phyloP scores from a whole-genome alignment of 2,329 filamentous ascomycete species.

The Fusarium longipes region DNA sequence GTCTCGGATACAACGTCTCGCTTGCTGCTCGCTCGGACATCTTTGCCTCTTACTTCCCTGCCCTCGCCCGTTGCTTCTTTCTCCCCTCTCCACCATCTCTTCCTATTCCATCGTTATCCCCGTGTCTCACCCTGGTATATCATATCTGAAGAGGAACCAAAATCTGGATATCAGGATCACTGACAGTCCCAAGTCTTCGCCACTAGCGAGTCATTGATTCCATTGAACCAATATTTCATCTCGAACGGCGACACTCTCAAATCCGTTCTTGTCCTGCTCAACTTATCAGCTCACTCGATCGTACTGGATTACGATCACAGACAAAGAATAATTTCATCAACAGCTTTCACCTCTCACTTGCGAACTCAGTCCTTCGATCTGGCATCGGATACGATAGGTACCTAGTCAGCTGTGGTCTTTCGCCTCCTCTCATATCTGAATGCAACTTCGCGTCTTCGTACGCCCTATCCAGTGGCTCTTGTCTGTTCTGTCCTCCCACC shows the following conservation, averaged over 20 bases:
- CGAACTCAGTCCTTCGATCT: constrained; percentile 8
- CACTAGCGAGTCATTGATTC: constrained; percentile 16
- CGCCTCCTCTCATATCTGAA: constrained; percentile 31
- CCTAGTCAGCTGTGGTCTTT: constrained; percentile 7
- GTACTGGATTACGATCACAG: constrained; percentile 1
- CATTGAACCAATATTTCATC: constrained; percentile 17
- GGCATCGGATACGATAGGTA: constrained; percentile 25
- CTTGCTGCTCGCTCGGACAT: constrained; percentile 4
- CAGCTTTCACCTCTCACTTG: constrained; percentile 4
- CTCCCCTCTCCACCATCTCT: constrained; percentile 2
- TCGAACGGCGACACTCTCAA: background rate
- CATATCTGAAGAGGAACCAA: constrained; percentile 15
- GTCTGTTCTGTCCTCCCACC: constrained; percentile 39
- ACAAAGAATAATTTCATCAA: constrained; percentile 7
- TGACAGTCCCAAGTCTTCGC: constrained; percentile 1
- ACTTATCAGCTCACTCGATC: constrained; percentile 1
- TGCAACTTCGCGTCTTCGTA: constrained; percentile 47
- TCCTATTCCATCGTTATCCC: constrained; percentile 8
- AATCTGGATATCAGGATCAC: constrained; percentile 19
- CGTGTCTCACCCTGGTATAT: constrained; percentile 12
- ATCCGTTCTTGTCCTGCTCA: background rate
- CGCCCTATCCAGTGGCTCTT: constrained; percentile 36
- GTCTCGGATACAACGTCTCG: constrained; percentile 28
- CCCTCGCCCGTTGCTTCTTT: constrained; percentile 10
- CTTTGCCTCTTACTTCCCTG: constrained; percentile 22